Conservation (phyloP, 2,329 filamentous ascomycete genomes). For the Aspergillus awamori region DNA sequence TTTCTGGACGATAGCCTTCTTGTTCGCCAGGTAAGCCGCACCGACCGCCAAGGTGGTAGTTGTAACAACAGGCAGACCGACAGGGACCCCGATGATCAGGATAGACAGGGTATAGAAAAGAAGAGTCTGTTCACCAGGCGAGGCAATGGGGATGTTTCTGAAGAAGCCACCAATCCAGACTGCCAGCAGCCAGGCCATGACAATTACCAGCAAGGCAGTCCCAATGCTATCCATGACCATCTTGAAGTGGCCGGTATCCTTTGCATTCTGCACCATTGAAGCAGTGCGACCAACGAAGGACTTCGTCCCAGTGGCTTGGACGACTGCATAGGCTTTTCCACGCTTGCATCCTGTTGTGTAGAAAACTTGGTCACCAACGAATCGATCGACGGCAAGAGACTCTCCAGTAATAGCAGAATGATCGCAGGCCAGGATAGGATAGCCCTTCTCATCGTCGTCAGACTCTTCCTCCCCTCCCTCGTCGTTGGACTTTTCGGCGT, state of each 20-base stretch:
- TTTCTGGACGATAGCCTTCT: slow-evolving; percentile 80
- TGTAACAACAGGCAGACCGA: slow-evolving; percentile 78
- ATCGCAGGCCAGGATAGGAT: slow-evolving; percentile 68
- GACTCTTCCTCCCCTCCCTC: slow-evolving; percentile 54
- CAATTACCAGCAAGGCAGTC: slow-evolving; percentile 71
- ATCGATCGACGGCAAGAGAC: slow-evolving; percentile 63
- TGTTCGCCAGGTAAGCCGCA: slow-evolving; percentile 74
- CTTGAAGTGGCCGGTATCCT: slow-evolving; percentile 79
- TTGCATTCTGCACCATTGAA: slow-evolving; percentile 71
- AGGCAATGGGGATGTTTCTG: slow-evolving; percentile 65
- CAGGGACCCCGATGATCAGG: slow-evolving; percentile 76
- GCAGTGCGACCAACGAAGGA: slow-evolving; percentile 79
- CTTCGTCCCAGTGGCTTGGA: slow-evolving; percentile 67
- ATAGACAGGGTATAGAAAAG: slow-evolving; percentile 70
- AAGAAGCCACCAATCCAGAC: slow-evolving; percentile 80
- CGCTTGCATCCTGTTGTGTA: slow-evolving; percentile 83
- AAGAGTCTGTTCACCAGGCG: slow-evolving; percentile 61
- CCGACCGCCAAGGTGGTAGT: slow-evolving; percentile 77
- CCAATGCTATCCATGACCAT: slow-evolving; percentile 82
- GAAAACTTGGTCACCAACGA: slow-evolving; percentile 75
- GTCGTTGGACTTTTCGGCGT: slow-evolving; percentile 56
- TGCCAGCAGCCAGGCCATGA: slow-evolving; percentile 75
- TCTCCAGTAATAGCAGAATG: slow-evolving; percentile 81
- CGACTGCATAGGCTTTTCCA: slow-evolving; percentile 72
- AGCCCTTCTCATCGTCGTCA: slow-evolving; percentile 57